Percentiles rank a stretch among this genome's conserved stretches.
These are phyloP conservation scores for Polygonum maritimum DNA, from an alignment of 148 eudicot genomes.

Conservation along the genomic window DNA sequence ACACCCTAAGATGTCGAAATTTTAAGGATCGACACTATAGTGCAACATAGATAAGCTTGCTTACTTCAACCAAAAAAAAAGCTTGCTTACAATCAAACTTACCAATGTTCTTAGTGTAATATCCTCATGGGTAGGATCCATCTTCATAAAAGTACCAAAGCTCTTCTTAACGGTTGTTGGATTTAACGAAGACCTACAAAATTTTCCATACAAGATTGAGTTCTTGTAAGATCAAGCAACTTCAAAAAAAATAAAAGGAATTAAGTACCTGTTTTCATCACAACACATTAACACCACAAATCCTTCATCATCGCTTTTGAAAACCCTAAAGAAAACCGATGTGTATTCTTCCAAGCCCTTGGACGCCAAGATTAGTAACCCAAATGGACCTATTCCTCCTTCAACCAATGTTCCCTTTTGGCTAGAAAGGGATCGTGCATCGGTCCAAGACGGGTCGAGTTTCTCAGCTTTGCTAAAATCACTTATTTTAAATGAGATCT, in stretches of 20 bases:
- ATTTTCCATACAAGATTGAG: neutral
- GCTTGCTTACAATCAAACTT: neutral
- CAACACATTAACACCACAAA: conserved; percentile 31
- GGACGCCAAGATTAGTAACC: conserved; percentile 26
- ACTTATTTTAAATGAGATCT: conserved; percentile 33
- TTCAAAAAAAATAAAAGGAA: neutral
- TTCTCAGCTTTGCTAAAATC: conserved; percentile 34
- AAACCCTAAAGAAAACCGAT: conserved; percentile 29
- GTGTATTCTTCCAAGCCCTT: conserved; percentile 27
- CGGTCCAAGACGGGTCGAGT: conserved; percentile 34
- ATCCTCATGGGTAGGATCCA: conserved; percentile 39
- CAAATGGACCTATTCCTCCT: conserved; percentile 31
- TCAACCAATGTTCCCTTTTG: conserved; percentile 22
- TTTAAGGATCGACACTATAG: too few relatives aligned
- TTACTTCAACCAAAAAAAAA: too few relatives aligned
- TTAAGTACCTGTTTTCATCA: conserved; percentile 26
- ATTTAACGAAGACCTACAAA: conserved; percentile 37
- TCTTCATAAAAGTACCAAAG: conserved; percentile 44
- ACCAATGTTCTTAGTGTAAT: conserved; percentile 43
- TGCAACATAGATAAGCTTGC: too few relatives aligned
- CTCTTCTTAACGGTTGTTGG: conserved; percentile 31
- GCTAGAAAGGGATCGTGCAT: conserved; percentile 46
- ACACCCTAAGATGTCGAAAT: too few relatives aligned
- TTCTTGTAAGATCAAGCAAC: neutral
- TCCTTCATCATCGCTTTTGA: conserved; percentile 15